Evolutionary conservation across 148 eudicot genomes (phyloP).

Genomic region (Tetragonia tetragonoides): DNA sequence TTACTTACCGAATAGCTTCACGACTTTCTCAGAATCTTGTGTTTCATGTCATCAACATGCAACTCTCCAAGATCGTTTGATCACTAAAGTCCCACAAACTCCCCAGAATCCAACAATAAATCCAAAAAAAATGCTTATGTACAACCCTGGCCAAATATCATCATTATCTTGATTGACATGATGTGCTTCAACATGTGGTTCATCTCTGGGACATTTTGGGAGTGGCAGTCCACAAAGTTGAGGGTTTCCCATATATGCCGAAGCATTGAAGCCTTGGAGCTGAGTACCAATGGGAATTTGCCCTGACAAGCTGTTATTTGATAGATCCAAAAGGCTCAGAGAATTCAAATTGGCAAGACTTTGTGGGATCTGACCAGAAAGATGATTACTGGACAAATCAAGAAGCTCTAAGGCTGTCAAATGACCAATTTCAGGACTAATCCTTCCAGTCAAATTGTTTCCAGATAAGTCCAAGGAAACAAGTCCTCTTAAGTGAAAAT

Average conservation of each 20-base stretch:
- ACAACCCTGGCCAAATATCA: background rate
- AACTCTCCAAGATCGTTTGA: constrained; percentile 2
- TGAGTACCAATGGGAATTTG: background rate
- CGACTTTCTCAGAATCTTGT: background rate
- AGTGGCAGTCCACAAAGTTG: constrained; percentile 4
- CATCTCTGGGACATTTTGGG: background rate
- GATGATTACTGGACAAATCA: background rate
- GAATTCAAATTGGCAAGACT: background rate
- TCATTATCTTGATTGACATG: background rate
- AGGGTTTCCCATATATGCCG: background rate
- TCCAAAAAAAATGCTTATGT: background rate
- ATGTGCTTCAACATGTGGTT: background rate
- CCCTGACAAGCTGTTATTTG: background rate
- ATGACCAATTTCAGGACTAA: background rate
- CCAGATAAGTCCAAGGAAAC: constrained; percentile 3
- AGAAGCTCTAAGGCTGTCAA: background rate
- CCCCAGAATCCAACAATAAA: constrained; percentile 1
- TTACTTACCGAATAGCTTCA: background rate
- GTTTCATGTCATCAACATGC: background rate
- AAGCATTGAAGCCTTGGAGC: background rate
- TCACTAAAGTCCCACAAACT: background rate
- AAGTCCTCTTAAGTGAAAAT: constrained; percentile 10
- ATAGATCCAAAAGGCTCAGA: background rate
- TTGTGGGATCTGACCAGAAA: background rate
- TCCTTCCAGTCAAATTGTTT: background rate